Evolutionary conservation across 208 protist genomes (phyloP).

Genomic region (Endotrypanum monterogeii): DNA sequence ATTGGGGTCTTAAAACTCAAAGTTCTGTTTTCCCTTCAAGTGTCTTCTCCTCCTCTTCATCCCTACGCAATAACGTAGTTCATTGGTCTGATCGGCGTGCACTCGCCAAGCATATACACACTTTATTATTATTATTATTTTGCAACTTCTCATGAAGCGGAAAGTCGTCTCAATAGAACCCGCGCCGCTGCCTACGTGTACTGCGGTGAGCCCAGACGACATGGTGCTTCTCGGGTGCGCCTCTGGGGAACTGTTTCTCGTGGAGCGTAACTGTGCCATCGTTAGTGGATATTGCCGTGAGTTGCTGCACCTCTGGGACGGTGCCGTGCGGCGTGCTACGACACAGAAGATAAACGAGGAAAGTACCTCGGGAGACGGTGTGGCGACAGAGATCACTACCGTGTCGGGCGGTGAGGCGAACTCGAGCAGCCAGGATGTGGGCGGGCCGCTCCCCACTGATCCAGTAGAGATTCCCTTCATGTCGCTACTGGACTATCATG

Average conservation of each 20-base stretch:
- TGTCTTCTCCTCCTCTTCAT: not conserved
- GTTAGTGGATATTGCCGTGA: slow-evolving; percentile 51
- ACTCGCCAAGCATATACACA: not conserved
- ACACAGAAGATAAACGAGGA: slow-evolving; percentile 7
- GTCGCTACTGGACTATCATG: slow-evolving; percentile 9
- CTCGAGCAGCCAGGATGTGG: not conserved
- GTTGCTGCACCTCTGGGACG: slow-evolving; percentile 30
- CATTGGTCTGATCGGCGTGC: not conserved
- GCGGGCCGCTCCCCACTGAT: slow-evolving; percentile 3
- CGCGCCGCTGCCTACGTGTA: slow-evolving; percentile 21
- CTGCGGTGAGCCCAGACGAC: slow-evolving; percentile 35
- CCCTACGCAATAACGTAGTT: not conserved
- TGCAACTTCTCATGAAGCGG: slow-evolving; percentile 18
- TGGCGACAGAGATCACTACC: not conserved
- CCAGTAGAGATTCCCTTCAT: slow-evolving; percentile 23
- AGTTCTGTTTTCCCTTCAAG: not conserved
- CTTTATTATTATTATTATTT: not conserved
- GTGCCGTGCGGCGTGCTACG: slow-evolving; percentile 3
- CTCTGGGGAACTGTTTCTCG: slow-evolving; percentile 43
- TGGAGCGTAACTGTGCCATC: slow-evolving; percentile 74
- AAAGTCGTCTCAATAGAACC: slow-evolving; percentile 20
- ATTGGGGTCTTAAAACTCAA: too few relatives aligned
- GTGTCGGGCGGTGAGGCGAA: not conserved
- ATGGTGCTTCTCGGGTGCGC: slow-evolving; percentile 50
- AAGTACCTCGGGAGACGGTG: not conserved